A percentile compares a stretch with the other conserved stretches of the same genome.
These are phyloP conservation scores for Amphirosellinia nigrospora DNA, from an alignment of 495 filamentous ascomycete genomes.

Conservation along the genomic window DNA sequence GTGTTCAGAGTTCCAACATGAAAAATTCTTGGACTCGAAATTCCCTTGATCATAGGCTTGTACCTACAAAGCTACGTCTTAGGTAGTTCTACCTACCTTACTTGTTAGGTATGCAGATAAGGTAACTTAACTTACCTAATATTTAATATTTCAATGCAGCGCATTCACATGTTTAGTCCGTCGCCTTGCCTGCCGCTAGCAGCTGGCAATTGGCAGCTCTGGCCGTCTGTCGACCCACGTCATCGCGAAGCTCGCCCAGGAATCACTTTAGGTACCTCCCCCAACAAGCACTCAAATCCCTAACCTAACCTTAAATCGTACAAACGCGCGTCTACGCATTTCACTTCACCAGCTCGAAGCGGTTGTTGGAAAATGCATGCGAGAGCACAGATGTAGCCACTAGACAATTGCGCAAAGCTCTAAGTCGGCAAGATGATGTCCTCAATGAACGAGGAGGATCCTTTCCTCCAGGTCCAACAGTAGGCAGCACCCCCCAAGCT, in stretches of 20 bases:
- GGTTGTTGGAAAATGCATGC: neutral
- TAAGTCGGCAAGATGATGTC: constrained; percentile 66
- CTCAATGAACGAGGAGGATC: constrained; percentile 77
- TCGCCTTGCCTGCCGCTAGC: constrained; percentile 3
- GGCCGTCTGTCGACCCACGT: constrained; percentile 11
- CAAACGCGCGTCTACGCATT: neutral
- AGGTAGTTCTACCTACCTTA: too few relatives aligned
- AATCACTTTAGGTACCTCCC: too few relatives aligned
- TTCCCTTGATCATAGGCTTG: neutral
- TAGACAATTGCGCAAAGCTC: constrained; percentile 38
- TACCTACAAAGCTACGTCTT: neutral
- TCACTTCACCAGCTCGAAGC: neutral
- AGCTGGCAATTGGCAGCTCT: constrained; percentile 16
- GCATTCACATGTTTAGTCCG: neutral
- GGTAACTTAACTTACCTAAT: neutral
- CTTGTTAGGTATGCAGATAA: neutral
- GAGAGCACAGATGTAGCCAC: constrained; percentile 34
- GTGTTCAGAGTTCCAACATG: neutral
- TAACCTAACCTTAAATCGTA: neutral
- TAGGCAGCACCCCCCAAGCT: constrained; percentile 41
- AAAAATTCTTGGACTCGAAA: neutral
- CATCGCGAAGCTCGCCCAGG: constrained; percentile 7
- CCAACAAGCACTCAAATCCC: neutral
- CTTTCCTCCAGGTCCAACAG: constrained; percentile 94
- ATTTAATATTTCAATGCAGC: neutral